phyloP scores from a whole-genome alignment of 371 early-diverging fungal species.

The Mucor velutinosus region DNA sequence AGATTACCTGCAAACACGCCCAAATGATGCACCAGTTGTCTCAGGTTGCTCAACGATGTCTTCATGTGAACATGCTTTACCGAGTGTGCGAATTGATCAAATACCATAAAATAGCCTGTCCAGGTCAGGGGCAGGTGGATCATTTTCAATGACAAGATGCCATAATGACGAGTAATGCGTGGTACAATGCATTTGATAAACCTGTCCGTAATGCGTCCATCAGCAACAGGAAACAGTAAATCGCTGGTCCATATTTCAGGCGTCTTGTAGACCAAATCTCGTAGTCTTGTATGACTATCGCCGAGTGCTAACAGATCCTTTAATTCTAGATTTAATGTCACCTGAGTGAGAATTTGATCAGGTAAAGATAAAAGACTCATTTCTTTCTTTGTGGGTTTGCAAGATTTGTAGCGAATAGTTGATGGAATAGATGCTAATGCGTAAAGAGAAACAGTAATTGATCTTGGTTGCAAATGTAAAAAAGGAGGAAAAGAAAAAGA shows the following conservation, averaged over 20 bases:
- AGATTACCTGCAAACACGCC: slow-evolving; percentile 44
- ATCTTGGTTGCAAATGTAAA: background rate
- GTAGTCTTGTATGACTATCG: slow-evolving; percentile 16
- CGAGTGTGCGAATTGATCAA: slow-evolving; percentile 52
- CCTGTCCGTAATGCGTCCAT: slow-evolving; percentile 35
- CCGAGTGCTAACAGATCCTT: slow-evolving; percentile 20
- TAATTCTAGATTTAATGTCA: slow-evolving; percentile 11
- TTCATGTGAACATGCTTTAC: slow-evolving; percentile 34
- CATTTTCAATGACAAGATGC: slow-evolving; percentile 32
- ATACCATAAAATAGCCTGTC: slow-evolving; percentile 40
- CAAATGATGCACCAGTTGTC: slow-evolving; percentile 31
- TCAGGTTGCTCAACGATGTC: slow-evolving; percentile 12
- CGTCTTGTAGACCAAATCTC: slow-evolving; percentile 24
- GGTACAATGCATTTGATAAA: slow-evolving; percentile 33
- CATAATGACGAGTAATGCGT: slow-evolving; percentile 43
- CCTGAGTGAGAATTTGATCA: slow-evolving; percentile 9
- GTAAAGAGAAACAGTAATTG: background rate
- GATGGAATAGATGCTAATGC: background rate
- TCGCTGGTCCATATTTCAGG: slow-evolving; percentile 39
- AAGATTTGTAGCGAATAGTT: background rate
- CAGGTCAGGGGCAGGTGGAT: slow-evolving; percentile 36
- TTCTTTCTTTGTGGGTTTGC: background rate
- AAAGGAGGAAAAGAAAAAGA: background rate
- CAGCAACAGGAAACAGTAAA: slow-evolving; percentile 35
- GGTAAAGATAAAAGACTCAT: slow-evolving; percentile 17